Conservation (phyloP, 495 filamentous ascomycete species). For the Lepraria neglecta region DNA sequence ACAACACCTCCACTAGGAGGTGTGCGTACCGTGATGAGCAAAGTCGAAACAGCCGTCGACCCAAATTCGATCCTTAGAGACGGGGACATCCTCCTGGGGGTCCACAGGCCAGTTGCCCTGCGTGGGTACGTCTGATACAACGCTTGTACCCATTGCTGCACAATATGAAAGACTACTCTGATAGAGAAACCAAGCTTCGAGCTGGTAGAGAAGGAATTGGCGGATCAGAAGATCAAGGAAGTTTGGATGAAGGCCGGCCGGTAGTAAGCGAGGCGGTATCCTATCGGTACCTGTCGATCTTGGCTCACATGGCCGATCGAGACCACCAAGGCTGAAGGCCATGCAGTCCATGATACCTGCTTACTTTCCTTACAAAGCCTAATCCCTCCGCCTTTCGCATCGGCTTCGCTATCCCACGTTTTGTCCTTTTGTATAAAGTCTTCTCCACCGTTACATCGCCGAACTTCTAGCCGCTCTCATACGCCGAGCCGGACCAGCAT, state of each 20-base stretch:
- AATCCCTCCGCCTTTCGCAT: not conserved
- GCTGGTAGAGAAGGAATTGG: not conserved
- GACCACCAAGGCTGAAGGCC: not conserved
- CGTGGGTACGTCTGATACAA: slow-evolving; percentile 21
- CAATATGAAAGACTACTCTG: not conserved
- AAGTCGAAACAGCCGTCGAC: slow-evolving; percentile 99
- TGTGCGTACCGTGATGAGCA: slow-evolving; percentile 75
- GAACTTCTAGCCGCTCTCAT: slow-evolving; percentile 3
- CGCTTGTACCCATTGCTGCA: not conserved
- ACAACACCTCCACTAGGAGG: not conserved
- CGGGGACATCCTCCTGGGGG: slow-evolving; percentile 54
- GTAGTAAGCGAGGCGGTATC: not conserved
- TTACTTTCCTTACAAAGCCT: not conserved
- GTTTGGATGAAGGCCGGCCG: not conserved
- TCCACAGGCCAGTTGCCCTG: slow-evolving; percentile 60
- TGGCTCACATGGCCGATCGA: slow-evolving; percentile 1
- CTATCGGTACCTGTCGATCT: slow-evolving; percentile 10
- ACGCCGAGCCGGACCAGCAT: slow-evolving; percentile 7
- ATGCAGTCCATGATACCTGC: not conserved
- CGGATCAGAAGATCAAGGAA: not conserved
- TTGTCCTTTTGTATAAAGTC: not conserved
- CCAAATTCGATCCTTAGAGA: slow-evolving; percentile 77
- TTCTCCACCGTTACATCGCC: not conserved
- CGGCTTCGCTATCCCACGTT: not conserved
- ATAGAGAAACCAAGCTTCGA: no score